A percentile compares a stretch with the other conserved stretches of the same genome.
Conservation (phyloP, 2,329 filamentous ascomycete genomes). For the Ciborinia camelliae region DNA sequence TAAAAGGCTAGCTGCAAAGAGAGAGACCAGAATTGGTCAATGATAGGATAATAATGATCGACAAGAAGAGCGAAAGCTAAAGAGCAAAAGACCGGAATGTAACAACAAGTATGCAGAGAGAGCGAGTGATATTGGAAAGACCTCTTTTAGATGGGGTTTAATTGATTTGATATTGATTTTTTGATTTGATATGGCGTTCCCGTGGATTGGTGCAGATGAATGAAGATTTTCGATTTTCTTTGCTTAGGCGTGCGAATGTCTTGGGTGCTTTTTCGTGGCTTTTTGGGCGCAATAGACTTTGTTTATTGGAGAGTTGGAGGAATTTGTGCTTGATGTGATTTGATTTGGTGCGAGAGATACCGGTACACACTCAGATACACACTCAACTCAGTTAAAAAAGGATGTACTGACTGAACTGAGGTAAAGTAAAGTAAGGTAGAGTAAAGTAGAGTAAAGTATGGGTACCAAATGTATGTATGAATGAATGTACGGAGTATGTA, state of each 20-base stretch:
- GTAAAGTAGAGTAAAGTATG: background rate
- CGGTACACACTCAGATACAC: too few relatives aligned
- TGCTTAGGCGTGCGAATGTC: background rate
- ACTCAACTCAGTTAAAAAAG: background rate
- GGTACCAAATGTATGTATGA: background rate
- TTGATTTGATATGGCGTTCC: background rate
- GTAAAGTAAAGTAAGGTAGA: background rate
- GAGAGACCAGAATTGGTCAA: background rate
- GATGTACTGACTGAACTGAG: too few relatives aligned
- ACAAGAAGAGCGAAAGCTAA: slow-evolving; percentile 10
- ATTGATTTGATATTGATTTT: background rate
- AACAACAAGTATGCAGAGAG: background rate
- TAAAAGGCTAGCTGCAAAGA: background rate
- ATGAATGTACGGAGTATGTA: background rate
- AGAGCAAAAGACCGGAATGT: background rate
- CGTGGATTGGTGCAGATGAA: background rate
- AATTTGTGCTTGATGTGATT: background rate
- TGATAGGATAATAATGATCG: background rate
- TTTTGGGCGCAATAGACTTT: background rate
- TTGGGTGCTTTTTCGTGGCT: slow-evolving; percentile 1
- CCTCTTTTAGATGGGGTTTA: too few relatives aligned
- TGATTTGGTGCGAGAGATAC: background rate
- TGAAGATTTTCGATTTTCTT: background rate
- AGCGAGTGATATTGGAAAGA: background rate
- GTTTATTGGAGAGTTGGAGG: background rate